phyloP scores from a whole-genome alignment of 1,284 basidiomycete species.

The Tremellales sp. region DNA sequence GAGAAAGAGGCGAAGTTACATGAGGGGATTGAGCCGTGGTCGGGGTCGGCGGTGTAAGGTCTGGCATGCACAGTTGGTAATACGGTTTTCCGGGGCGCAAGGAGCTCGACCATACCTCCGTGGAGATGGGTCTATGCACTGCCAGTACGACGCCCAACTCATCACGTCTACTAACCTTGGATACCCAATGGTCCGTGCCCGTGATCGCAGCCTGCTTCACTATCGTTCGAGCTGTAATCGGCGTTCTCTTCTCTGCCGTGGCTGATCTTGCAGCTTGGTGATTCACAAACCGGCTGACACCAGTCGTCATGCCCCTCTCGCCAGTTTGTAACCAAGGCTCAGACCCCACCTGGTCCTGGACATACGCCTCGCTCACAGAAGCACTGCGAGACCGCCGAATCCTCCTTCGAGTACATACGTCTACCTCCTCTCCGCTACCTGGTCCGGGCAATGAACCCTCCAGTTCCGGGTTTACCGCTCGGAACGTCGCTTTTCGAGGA shows the following conservation, averaged over 20 bases:
- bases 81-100: not conserved
- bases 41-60: not conserved
- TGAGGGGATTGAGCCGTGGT: not conserved
- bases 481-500: not conserved
- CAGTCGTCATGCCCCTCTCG: too few relatives aligned
- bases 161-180: not conserved
- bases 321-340: too few relatives aligned
- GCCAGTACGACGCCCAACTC: not conserved
- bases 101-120: not conserved
- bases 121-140: not conserved
- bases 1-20: conserved; percentile 1
- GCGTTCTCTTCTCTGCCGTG: not conserved
- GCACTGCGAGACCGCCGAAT: not conserved
- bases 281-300: too few relatives aligned
- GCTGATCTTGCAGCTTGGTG: too few relatives aligned
- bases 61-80: not conserved
- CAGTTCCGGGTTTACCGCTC: not conserved
- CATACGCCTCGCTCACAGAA: not conserved
- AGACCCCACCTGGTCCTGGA: not conserved
- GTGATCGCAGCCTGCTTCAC: not conserved
- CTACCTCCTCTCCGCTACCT: not conserved
- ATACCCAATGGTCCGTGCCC: not conserved
- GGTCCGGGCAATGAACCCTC: too few relatives aligned
- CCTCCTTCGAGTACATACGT: not conserved
- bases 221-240: not conserved